Base-by-base conservation (phyloP, 139 green algal genomes). In the Nannochloris sp. region DNA sequence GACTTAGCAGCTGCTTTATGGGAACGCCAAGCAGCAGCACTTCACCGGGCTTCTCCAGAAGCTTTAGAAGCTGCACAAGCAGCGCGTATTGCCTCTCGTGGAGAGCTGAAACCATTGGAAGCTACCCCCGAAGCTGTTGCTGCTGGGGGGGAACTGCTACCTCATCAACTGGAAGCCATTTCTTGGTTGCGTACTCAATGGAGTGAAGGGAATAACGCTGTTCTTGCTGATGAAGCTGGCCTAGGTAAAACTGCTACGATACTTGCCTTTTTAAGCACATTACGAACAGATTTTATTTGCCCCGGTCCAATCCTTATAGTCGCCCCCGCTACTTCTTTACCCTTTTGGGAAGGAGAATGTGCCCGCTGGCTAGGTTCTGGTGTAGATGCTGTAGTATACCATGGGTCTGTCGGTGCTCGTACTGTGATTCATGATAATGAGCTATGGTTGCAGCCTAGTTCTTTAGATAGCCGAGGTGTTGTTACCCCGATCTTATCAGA, bases 151-250 rank as follows among this genome's bases (percentile, higher is more conserved):
- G 54, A 29, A 0, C 82, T 95, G 44, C 65, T 85, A 32, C 61
- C 65, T 10, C 84, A 94, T 67, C 88, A 95, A 78, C 73, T 95
- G 44, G 45, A 79, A 60, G 79, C 67, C 3, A 31, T 91, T 2
- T 83, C 83, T 58, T 90, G 82, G 81, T 68, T 95, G 66, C 79
- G 81, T 7, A 25, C 38, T 2, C 75, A 76, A 57, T 95, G 87
- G 83, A 68, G 58, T 7, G 45, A 45, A 2, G 72, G 72, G 42
- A 60, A 62, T 24, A 65, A 78, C 14, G 72, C 69, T 4, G 64
- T 89, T 45, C 65, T 95, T 44, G 82, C 86, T 13, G 85, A 95
- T 46, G 88, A 91, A 37, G 44, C 66, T 47, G 87, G 87, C 2
- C 72, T 90, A 65, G 88, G 87, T 70, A 90, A 87, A 68, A 90